Evolutionary conservation across 1,284 basidiomycete species (phyloP).

Genomic region (Caloboletus firmus): DNA sequence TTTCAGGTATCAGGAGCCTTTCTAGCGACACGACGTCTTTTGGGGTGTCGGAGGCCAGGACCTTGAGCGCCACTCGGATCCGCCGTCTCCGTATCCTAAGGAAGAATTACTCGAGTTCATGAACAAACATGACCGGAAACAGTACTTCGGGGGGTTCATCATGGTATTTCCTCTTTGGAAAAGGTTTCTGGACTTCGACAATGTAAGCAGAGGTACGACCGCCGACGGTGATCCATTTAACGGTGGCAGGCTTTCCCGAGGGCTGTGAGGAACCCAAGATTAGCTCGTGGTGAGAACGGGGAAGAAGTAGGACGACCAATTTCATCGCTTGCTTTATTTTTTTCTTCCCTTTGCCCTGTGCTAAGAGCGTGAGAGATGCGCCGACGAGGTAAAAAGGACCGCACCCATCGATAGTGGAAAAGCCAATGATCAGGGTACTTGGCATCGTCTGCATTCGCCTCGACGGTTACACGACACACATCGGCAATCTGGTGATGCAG

Average conservation of each 20-base stretch:
- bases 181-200: conserved; percentile 59
- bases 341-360: conserved; percentile 75
- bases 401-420: conserved; percentile 70
- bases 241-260: conserved; percentile 67
- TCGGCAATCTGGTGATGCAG: conserved; percentile 59
- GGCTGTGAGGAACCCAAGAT: conserved; percentile 44
- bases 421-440: conserved; percentile 75
- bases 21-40: conserved; percentile 5
- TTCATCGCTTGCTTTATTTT: conserved; percentile 45
- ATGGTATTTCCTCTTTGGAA: conserved; percentile 11
- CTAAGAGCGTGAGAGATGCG: conserved; percentile 11
- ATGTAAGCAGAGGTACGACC: conserved; percentile 81
- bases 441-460: conserved; percentile 69
- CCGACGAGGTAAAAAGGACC: conserved; percentile 10
- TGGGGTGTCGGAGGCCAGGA: neutral
- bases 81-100: neutral
- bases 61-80: neutral
- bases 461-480: conserved; percentile 66
- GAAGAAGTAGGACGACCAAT: conserved; percentile 44
- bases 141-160: conserved; percentile 10
- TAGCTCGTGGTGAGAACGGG: conserved; percentile 3
- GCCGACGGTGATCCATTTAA: conserved; percentile 78
- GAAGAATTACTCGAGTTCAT: neutral
- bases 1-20: neutral
- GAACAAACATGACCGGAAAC: neutral